A percentile compares a stretch with the other conserved stretches of the same genome.
phyloP scores from a whole-genome alignment of 1,139 yeast species.

The Pichia sp. region DNA sequence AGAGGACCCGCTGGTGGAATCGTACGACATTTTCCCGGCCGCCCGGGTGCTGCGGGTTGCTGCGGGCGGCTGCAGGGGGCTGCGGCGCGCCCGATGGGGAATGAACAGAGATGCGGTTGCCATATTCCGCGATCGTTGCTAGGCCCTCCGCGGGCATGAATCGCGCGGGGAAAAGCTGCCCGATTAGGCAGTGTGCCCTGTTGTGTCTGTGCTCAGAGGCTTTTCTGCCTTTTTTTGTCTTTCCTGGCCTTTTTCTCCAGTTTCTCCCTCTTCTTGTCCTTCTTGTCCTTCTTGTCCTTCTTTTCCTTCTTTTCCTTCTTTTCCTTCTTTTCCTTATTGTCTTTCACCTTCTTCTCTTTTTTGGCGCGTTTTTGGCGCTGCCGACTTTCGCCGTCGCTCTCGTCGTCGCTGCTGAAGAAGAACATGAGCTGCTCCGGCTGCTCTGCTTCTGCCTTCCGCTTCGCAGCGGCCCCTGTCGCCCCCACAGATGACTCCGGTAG shows the following conservation, averaged over 20 bases:
- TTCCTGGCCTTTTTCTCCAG: slow-evolving; percentile 22
- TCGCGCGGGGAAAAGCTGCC: neutral
- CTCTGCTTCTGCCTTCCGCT: no score
- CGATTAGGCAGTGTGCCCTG: neutral
- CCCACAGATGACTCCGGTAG: neutral
- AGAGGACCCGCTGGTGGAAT: neutral
- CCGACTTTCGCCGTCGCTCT: slow-evolving; percentile 16
- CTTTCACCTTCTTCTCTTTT: slow-evolving; percentile 14
- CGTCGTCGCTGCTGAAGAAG: slow-evolving; percentile 21
- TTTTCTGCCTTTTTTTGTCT: slow-evolving; percentile 19
- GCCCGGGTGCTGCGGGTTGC: neutral
- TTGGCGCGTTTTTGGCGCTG: slow-evolving; percentile 20
- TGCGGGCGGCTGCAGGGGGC: neutral
- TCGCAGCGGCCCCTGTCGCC: no score
- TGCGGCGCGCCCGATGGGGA: neutral
- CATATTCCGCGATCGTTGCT: neutral
- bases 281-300: slow-evolving; percentile 10
- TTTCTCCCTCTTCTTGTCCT: slow-evolving; percentile 16
- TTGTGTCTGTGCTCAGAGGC: neutral
- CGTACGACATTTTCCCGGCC: neutral
- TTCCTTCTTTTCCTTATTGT: slow-evolving; percentile 19
- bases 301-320: slow-evolving; percentile 4
- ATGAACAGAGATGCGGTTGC: neutral
- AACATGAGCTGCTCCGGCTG: slow-evolving; percentile 22
- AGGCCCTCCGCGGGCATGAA: neutral